A percentile compares a stretch with the other conserved stretches of the same genome.
These are phyloP conservation scores for Xylariales sp. DNA, from an alignment of 2,329 filamentous ascomycete genomes.

Conservation along the genomic window DNA sequence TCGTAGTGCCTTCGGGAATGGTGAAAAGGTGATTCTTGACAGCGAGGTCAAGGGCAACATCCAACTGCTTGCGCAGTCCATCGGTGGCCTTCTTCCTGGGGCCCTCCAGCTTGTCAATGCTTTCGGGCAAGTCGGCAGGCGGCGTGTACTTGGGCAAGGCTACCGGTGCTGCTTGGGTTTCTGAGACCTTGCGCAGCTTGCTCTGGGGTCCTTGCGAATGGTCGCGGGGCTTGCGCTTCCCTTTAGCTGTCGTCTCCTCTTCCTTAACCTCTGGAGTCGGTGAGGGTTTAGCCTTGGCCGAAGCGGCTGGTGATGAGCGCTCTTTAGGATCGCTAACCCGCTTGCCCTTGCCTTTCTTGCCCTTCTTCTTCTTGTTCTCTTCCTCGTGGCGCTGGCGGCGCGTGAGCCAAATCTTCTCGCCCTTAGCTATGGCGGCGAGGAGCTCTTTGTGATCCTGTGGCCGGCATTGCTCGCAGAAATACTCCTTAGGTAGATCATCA, in stretches of 20 bases:
- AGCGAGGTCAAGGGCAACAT: constrained; percentile 59
- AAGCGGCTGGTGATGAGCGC: constrained; percentile 36
- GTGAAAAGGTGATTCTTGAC: constrained; percentile 61
- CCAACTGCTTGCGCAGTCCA: constrained; percentile 66
- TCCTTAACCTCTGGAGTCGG: constrained; percentile 36
- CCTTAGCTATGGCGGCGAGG: constrained; percentile 70
- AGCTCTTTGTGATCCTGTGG: constrained; percentile 81
- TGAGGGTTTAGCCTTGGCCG: constrained; percentile 33
- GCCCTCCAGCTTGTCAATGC: constrained; percentile 53
- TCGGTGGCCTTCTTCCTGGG: constrained; percentile 65
- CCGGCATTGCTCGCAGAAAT: constrained; percentile 88
- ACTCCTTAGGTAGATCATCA: constrained; percentile 75
- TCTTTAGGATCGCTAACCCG: constrained; percentile 61
- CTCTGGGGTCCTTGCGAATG: constrained; percentile 45
- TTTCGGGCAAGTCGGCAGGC: constrained; percentile 46
- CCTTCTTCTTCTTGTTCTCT: constrained; percentile 56
- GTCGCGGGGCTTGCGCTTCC: constrained; percentile 56
- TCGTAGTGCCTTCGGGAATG: constrained; percentile 59
- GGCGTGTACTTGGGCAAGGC: constrained; percentile 37
- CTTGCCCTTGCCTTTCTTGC: constrained; percentile 56
- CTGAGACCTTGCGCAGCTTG: constrained; percentile 53
- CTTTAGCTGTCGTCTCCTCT: constrained; percentile 37
- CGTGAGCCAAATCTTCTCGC: constrained; percentile 84
- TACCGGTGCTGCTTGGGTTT: constrained; percentile 38
- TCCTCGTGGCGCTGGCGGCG: constrained; percentile 59